Evolutionary conservation across 208 protist species (phyloP), one percentile per base, ranked within the genome.

Genomic region (Wallacemonas sp.): DNA sequence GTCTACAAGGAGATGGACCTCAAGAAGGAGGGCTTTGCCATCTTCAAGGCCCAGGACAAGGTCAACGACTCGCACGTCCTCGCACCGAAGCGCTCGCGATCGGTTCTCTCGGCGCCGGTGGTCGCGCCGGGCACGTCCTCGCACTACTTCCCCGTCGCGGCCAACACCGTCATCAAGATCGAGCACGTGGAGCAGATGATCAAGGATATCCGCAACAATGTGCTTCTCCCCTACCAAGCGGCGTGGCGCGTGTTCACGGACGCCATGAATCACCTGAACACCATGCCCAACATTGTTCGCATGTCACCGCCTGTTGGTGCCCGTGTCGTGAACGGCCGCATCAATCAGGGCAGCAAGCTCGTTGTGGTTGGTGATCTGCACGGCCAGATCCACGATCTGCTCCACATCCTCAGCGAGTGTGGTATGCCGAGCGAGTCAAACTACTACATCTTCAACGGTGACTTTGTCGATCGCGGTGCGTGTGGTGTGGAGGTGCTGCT

Each of bases 391-490:
- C 78, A 82, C 29, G 90, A 95, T 47, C 74, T 97, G 19, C 77
- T 97, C 32, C 84, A 92, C 72, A 94, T 97, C 44, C 69, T 97
- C 1, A 74, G 78, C 41, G 87, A 95, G 60, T 71, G 72, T 49
- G 90, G 89, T 2, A 81, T 94, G 78, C 92, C 92, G 21, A 83
- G 80, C 61, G 85, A 92, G 49, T 84, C 73, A 38, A 93, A 76
- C 44, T 84, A 91, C 63, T 95, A 95, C 68, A 73, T 97, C 60
- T 97, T 97, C 71, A 96, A 94, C 74, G 97, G 98, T 21, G 98
- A 99, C 78, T 99, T 98, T 83, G 98, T 99, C 12, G 98, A 99
- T 74, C 88, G 98, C 39, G 98, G 98, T 27, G 86, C 87, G 33
- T 98, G 96, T 74, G 94, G 91, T 17, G 94, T 99, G 32, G 98